These are phyloP conservation scores for Metschnikowia lochheadii DNA, from an alignment of 805 yeast genomes.

Conservation along the genomic window DNA sequence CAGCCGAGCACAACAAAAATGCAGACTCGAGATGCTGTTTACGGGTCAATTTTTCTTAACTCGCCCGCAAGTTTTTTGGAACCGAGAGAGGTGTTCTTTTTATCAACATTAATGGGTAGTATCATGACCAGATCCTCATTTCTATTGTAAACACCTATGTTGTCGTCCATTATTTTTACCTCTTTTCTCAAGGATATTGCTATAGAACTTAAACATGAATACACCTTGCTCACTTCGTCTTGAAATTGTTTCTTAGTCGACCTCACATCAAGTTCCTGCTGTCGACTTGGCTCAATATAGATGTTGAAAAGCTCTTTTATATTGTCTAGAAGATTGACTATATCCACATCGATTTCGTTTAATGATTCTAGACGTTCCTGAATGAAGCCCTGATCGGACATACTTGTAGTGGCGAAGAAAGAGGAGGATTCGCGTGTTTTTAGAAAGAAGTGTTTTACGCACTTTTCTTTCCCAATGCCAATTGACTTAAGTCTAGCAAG, in stretches of 20 bases:
- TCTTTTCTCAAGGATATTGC: slow-evolving; percentile 63
- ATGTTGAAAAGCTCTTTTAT: slow-evolving; percentile 46
- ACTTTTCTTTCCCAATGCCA: slow-evolving; percentile 11
- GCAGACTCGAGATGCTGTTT: too few relatives aligned
- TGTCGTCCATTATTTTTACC: slow-evolving; percentile 59
- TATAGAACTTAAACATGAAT: slow-evolving; percentile 51
- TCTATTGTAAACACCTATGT: slow-evolving; percentile 45
- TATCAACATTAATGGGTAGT: slow-evolving; percentile 64
- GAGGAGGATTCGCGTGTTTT: slow-evolving; percentile 1
- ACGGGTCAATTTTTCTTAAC: slow-evolving; percentile 20
- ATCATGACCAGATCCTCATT: slow-evolving; percentile 47
- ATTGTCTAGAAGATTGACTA: slow-evolving; percentile 49
- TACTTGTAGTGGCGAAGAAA: neutral
- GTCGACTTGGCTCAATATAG: slow-evolving; percentile 28
- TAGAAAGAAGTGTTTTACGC: neutral
- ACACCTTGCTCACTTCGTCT: slow-evolving; percentile 44
- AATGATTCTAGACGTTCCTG: slow-evolving; percentile 51
- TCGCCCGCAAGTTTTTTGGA: slow-evolving; percentile 51
- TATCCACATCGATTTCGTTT: slow-evolving; percentile 47
- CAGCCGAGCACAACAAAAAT: neutral
- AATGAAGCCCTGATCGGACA: slow-evolving; percentile 28
- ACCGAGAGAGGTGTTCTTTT: slow-evolving; percentile 68
- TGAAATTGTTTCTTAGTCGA: slow-evolving; percentile 39
- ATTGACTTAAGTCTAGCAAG: slow-evolving; percentile 39
- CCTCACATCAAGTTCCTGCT: slow-evolving; percentile 19